phyloP scores from a whole-genome alignment of 1,284 basidiomycete genomes.

The Schizophyllum commune region DNA sequence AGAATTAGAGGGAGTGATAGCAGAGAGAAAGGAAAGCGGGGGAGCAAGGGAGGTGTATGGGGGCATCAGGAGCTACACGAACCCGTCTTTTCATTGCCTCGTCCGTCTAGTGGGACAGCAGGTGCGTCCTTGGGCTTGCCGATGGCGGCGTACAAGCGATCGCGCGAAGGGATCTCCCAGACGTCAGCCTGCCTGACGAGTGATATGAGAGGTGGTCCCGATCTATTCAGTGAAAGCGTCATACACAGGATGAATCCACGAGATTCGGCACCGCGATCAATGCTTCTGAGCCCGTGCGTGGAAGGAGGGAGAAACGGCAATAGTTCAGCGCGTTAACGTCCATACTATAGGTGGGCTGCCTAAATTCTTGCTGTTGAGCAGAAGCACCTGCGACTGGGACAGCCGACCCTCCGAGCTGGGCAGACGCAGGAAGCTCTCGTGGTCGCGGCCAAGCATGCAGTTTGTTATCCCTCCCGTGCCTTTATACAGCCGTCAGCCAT shows the following conservation, averaged over 20 bases:
- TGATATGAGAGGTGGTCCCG: slow-evolving; percentile 1
- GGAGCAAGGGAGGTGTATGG: too few relatives aligned
- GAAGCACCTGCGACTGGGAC: slow-evolving; percentile 35
- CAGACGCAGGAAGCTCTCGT: slow-evolving; percentile 32
- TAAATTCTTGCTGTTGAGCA: slow-evolving; percentile 27
- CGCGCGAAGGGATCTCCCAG: slow-evolving; percentile 58
- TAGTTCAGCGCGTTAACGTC: slow-evolving; percentile 89
- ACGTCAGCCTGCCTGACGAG: slow-evolving; percentile 58
- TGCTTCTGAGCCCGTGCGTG: slow-evolving; percentile 22
- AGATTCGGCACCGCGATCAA: slow-evolving; percentile 80
- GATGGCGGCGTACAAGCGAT: slow-evolving; percentile 74
- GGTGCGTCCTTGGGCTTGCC: slow-evolving; percentile 39
- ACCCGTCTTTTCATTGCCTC: slow-evolving; percentile 38
- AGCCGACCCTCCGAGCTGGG: slow-evolving; percentile 48
- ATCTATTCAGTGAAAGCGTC: not conserved
- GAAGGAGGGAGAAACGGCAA: slow-evolving; percentile 52
- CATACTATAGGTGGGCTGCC: slow-evolving; percentile 42
- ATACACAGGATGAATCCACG: slow-evolving; percentile 74
- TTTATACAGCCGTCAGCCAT: slow-evolving; percentile 20
- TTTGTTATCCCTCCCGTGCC: slow-evolving; percentile 84
- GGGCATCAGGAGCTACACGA: slow-evolving; percentile 1
- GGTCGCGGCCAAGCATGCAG: slow-evolving; percentile 61
- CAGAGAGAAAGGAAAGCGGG: too few relatives aligned
- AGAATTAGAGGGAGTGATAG: too few relatives aligned
- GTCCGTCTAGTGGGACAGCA: slow-evolving; percentile 33